These are phyloP conservation scores for Metschnikowia drakensbergensis DNA, from an alignment of 805 yeast species.

Conservation along the genomic window DNA sequence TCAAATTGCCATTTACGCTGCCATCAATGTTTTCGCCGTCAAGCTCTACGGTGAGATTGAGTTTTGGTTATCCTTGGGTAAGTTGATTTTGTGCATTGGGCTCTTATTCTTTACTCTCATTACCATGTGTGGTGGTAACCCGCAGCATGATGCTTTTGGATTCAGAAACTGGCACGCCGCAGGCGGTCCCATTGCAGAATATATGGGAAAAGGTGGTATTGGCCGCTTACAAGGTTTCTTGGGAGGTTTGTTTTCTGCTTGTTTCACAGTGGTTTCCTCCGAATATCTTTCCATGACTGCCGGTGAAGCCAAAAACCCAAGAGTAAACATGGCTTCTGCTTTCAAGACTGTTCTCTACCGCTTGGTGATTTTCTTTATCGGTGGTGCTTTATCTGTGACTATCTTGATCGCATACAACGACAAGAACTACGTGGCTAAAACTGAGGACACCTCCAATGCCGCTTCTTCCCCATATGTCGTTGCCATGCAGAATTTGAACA, in stretches of 20 bases:
- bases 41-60: constrained; percentile 76
- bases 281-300: constrained; percentile 44
- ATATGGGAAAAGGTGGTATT: constrained; percentile 28
- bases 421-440: constrained; percentile 15
- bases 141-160: constrained; percentile 53
- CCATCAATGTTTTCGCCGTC: constrained; percentile 66
- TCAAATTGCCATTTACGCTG: constrained; percentile 41
- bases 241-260: constrained; percentile 35
- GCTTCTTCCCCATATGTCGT: constrained; percentile 22
- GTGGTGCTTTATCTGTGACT: constrained; percentile 41
- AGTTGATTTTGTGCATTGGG: constrained; percentile 64
- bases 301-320: constrained; percentile 42
- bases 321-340: constrained; percentile 37
- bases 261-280: constrained; percentile 41
- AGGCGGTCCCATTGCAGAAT: constrained; percentile 38
- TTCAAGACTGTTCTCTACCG: constrained; percentile 42
- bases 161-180: constrained; percentile 41
- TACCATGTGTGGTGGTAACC: constrained; percentile 88
- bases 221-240: constrained; percentile 44
- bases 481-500: constrained; percentile 21
- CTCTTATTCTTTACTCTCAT: constrained; percentile 69
- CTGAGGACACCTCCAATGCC: constrained; percentile 15
- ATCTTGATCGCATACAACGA: constrained; percentile 29
- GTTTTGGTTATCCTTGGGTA: constrained; percentile 68
- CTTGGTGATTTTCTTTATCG: constrained; percentile 42